Percentiles rank a stretch among this genome's conserved stretches.
These are phyloP conservation scores for Daldinia concentrica DNA, from an alignment of 495 filamentous ascomycete species.

Conservation along the genomic window DNA sequence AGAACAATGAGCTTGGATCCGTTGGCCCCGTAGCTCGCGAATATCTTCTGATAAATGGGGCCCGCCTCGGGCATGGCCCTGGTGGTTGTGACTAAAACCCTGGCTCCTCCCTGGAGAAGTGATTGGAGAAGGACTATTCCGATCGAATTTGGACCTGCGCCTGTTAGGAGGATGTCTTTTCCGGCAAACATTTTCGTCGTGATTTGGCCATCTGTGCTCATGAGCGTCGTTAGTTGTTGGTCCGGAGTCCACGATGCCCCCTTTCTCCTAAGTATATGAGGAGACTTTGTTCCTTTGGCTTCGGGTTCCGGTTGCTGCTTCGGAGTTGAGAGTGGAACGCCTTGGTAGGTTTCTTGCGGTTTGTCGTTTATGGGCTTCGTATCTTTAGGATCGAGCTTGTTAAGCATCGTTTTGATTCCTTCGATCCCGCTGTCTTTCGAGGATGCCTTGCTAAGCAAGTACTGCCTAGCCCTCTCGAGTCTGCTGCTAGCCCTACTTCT, in stretches of 20 bases:
- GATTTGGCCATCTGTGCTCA: conserved; percentile 61
- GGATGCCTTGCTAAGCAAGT: conserved; percentile 19
- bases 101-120: conserved; percentile 85
- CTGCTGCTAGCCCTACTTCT: conserved; percentile 20
- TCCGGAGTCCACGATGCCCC: conserved; percentile 78
- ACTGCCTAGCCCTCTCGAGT: conserved; percentile 31
- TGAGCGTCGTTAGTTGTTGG: conserved; percentile 76
- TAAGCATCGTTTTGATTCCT: conserved; percentile 15
- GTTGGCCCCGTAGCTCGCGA: conserved; percentile 78
- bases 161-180: conserved; percentile 88
- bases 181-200: conserved; percentile 80
- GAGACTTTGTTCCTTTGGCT: conserved; percentile 7
- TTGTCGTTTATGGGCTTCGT: not conserved
- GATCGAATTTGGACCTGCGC: conserved; percentile 89
- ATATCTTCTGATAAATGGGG: conserved; percentile 92
- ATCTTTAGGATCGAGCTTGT: conserved; percentile 4
- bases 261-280: conserved; percentile 48
- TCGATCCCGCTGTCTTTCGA: conserved; percentile 1
- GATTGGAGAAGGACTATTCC: conserved; percentile 88
- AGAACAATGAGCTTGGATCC: conserved; percentile 89
- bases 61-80: conserved; percentile 87
- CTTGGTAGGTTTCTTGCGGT: not conserved
- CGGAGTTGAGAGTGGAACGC: not conserved
- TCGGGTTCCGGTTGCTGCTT: not conserved
- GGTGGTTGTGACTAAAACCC: conserved; percentile 87